Percentiles rank a stretch among this genome's conserved stretches.
Evolutionary conservation across 257 asterid genomes (phyloP).

Genomic region (Gardenia jasminoides): DNA sequence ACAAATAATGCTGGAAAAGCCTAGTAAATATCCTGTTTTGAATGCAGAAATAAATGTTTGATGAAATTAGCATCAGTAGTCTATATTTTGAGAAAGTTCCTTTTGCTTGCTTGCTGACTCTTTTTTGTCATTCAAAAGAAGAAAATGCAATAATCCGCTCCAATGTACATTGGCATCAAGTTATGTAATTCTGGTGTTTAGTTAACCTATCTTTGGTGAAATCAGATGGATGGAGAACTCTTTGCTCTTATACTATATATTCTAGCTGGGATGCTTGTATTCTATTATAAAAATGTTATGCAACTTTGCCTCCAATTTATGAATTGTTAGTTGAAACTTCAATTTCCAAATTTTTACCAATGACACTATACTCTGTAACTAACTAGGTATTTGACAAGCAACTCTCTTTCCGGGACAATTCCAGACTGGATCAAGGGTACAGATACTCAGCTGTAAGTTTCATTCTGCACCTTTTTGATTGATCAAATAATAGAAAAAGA

Average conservation of each 20-base stretch:
- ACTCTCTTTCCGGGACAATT: conserved; percentile 45
- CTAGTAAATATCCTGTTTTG: background rate
- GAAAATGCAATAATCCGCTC: background rate
- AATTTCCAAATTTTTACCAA: background rate
- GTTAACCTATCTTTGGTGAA: background rate
- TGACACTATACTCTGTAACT: conserved; percentile 1
- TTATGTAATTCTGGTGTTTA: background rate
- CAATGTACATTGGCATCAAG: background rate
- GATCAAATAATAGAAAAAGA: background rate
- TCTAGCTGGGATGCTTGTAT: no score
- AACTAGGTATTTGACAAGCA: conserved; percentile 49
- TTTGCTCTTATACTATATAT: background rate
- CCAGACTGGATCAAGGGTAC: conserved; percentile 36
- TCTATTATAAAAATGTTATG: background rate
- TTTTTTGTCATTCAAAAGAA: background rate
- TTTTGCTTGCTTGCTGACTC: background rate
- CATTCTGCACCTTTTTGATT: background rate
- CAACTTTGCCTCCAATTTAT: background rate
- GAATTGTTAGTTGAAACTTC: background rate
- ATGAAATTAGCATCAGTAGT: background rate
- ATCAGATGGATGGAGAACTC: background rate
- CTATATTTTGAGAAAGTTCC: background rate
- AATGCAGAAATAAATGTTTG: background rate
- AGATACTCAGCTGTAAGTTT: conserved; percentile 34
- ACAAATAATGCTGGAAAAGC: background rate